Evolutionary conservation across 805 yeast genomes (phyloP).

Genomic region (Saccharomycopsis fermentans): DNA sequence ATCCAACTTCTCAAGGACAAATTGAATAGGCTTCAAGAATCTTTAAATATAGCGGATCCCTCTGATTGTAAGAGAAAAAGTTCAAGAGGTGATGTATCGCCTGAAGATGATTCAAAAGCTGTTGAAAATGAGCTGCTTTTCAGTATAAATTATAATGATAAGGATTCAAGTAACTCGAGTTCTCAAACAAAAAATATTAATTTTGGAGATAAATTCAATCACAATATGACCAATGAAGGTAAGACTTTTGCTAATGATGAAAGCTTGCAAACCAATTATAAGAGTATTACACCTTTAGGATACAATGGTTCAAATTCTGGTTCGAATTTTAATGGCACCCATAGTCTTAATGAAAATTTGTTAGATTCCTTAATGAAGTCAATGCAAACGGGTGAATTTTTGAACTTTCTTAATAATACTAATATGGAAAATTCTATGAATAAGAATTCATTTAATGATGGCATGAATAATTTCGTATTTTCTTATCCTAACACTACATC

Average conservation of each 20-base stretch:
- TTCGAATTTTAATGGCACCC: neutral
- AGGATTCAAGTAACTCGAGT: neutral
- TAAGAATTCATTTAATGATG: neutral
- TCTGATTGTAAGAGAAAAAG: neutral
- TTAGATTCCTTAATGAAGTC: conserved; percentile 10
- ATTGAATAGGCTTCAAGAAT: conserved; percentile 10
- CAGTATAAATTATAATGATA: neutral
- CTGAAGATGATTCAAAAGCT: neutral
- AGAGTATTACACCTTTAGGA: neutral
- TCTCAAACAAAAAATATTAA: neutral
- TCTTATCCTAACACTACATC: conserved; percentile 10
- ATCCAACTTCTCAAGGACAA: conserved; percentile 13
- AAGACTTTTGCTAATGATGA: neutral
- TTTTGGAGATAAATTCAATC: neutral
- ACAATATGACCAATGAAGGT: neutral
- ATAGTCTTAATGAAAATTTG: neutral
- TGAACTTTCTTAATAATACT: neutral
- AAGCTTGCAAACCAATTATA: neutral
- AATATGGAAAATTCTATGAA: neutral
- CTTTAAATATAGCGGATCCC: conserved; percentile 8
- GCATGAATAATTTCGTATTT: neutral
- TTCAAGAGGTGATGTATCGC: neutral
- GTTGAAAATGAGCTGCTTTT: neutral
- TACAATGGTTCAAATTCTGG: neutral
- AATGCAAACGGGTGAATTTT: conserved; percentile 14